These are phyloP conservation scores for Clarireedia monteithiana DNA, from an alignment of 2,329 filamentous ascomycete genomes.

Conservation along the genomic window DNA sequence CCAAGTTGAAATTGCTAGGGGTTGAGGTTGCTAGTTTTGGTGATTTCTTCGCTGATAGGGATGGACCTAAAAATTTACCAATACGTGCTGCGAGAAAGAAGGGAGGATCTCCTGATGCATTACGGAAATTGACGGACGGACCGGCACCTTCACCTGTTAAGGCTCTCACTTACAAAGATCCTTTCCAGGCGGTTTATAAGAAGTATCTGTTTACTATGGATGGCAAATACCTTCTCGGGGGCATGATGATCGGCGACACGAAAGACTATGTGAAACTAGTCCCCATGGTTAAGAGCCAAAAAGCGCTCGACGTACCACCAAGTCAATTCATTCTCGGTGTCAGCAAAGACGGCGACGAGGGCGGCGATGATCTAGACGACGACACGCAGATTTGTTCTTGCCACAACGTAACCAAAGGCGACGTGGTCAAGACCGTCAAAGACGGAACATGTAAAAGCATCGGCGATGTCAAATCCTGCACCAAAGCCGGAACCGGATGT, in stretches of 20 bases:
- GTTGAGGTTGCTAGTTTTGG: constrained; percentile 91
- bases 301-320: constrained; percentile 68
- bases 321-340: constrained; percentile 78
- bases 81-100: constrained; percentile 42
- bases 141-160: constrained; percentile 59
- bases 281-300: constrained; percentile 78
- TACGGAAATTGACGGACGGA: constrained; percentile 47
- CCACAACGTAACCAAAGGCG: constrained; percentile 85
- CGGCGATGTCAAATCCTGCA: constrained; percentile 78
- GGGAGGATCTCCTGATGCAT: constrained; percentile 29
- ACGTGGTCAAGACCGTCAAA: constrained; percentile 65
- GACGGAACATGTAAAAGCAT: constrained; percentile 75
- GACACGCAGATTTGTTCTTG: constrained; percentile 89
- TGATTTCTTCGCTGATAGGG: constrained; percentile 84
- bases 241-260: constrained; percentile 95
- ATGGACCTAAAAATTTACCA: constrained; percentile 72
- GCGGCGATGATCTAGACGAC: constrained; percentile 68
- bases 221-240: constrained; percentile 84
- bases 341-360: constrained; percentile 65
- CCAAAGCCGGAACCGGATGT: constrained; percentile 85
- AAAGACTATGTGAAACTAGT: constrained; percentile 86
- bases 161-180: constrained; percentile 80
- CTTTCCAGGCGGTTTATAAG: constrained; percentile 83
- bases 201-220: constrained; percentile 89
- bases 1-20: constrained; percentile 81